Evolutionary conservation across 1,139 yeast species (phyloP).

Genomic region (Zygoascus hellenicus): DNA sequence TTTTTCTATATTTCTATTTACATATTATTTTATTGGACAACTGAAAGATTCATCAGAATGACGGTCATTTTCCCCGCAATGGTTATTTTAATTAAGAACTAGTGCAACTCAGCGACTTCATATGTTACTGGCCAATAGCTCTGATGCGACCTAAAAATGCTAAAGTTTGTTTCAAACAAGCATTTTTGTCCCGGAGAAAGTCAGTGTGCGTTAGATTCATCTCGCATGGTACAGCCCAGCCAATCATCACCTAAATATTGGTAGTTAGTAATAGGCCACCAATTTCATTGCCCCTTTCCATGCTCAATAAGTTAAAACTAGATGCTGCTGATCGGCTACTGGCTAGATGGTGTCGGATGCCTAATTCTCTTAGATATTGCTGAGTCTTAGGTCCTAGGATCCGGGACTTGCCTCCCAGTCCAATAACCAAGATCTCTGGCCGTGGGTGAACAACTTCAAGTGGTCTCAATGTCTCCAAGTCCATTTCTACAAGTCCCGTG

Average conservation of each 20-base stretch:
- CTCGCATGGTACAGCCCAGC: no score
- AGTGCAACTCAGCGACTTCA: no score
- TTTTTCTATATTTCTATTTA: no score
- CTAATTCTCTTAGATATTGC: constrained; percentile 47
- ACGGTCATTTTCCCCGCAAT: no score
- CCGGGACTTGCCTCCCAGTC: constrained; percentile 60
- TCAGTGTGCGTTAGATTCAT: no score
- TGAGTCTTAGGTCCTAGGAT: constrained; percentile 54
- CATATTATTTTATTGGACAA: no score
- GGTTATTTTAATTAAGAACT: no score
- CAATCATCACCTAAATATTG: constrained; percentile 38
- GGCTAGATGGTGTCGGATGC: constrained; percentile 64
- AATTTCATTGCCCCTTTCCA: constrained; percentile 68
- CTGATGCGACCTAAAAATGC: no score
- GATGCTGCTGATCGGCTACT: constrained; percentile 65
- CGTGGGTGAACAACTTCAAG: constrained; percentile 61
- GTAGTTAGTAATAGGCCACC: constrained; percentile 72
- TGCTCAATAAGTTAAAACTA: constrained; percentile 67
- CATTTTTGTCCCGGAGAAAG: no score
- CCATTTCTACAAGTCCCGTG: constrained; percentile 34
- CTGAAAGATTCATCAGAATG: no score
- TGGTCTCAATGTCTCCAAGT: constrained; percentile 41
- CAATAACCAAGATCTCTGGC: constrained; percentile 70
- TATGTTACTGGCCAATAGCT: no score
- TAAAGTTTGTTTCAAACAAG: no score